phyloP scores from a whole-genome alignment of 257 asterid genomes.

The Cinchona pubescens region DNA sequence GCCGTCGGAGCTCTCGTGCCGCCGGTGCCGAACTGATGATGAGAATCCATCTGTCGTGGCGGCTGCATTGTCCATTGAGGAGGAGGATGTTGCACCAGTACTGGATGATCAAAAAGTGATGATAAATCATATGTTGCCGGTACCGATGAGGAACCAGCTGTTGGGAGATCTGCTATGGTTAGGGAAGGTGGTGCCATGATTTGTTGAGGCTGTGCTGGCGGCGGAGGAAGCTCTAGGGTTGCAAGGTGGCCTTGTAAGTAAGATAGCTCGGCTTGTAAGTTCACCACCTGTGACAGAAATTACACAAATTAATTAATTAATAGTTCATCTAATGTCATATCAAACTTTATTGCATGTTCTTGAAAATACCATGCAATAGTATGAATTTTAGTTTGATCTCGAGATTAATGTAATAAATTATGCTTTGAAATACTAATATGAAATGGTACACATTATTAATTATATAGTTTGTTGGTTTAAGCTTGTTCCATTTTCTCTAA shows the following conservation, averaged over 20 bases:
- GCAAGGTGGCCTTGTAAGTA: constrained; percentile 80
- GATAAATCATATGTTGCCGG: constrained; percentile 67
- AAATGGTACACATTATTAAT: too few species aligned
- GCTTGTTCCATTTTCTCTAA: too few species aligned
- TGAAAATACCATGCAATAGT: not conserved
- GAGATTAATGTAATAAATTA: not conserved
- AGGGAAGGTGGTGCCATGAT: constrained; percentile 37
- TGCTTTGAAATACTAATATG: too few species aligned
- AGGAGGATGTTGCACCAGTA: constrained; percentile 42
- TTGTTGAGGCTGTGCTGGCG: constrained; percentile 33
- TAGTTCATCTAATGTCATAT: too few species aligned
- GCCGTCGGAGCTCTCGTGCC: constrained; percentile 6
- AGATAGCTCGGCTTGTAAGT: constrained; percentile 69
- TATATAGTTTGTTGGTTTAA: too few species aligned
- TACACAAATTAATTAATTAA: too few species aligned
- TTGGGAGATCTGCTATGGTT: constrained; percentile 55
- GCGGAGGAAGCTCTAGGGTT: constrained; percentile 65
- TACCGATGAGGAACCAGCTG: constrained; percentile 24
- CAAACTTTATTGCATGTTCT: not conserved
- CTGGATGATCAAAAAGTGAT: constrained; percentile 55
- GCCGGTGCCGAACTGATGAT: constrained; percentile 30
- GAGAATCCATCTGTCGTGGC: constrained; percentile 45
- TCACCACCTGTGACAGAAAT: constrained; percentile 57
- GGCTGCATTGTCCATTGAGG: constrained; percentile 46
- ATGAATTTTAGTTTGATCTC: not conserved